Evolutionary conservation across 345 rosid species (phyloP).

Genomic region (Gossypium raimondii): DNA sequence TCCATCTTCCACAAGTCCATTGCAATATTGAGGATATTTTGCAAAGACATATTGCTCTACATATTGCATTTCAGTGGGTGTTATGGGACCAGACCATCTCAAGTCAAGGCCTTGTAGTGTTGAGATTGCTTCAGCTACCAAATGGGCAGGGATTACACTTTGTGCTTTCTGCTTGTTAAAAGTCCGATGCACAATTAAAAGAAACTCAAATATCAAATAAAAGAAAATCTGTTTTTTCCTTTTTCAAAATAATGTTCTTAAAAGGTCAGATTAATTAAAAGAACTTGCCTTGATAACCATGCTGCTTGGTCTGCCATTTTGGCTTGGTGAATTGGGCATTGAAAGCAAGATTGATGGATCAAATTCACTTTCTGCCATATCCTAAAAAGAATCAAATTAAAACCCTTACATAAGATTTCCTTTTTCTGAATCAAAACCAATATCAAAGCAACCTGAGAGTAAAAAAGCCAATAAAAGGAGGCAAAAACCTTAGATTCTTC

Average conservation of each 20-base stretch:
- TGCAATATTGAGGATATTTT: slow-evolving; percentile 60
- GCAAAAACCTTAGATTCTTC: slow-evolving; percentile 10
- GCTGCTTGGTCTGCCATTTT: slow-evolving; percentile 53
- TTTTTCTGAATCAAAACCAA: neutral
- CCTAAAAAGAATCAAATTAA: slow-evolving; percentile 23
- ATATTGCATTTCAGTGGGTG: slow-evolving; percentile 65
- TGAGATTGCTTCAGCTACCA: slow-evolving; percentile 65
- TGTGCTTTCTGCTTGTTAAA: slow-evolving; percentile 44
- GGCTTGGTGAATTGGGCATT: slow-evolving; percentile 35
- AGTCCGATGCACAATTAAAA: neutral
- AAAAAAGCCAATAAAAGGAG: neutral
- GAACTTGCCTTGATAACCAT: slow-evolving; percentile 58
- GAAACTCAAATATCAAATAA: neutral
- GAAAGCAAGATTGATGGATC: slow-evolving; percentile 38
- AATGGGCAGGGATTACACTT: slow-evolving; percentile 56
- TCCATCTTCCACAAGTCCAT: slow-evolving; percentile 44
- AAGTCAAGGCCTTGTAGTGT: slow-evolving; percentile 59
- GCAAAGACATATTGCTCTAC: slow-evolving; percentile 62
- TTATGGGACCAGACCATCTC: slow-evolving; percentile 73
- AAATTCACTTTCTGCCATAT: slow-evolving; percentile 31
- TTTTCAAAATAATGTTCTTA: too few species aligned
- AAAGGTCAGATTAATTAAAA: neutral
- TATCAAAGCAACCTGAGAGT: neutral
- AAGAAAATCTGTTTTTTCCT: neutral
- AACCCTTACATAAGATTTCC: neutral